Evolutionary conservation across 495 filamentous ascomycete genomes (phyloP), one percentile per base, ranked within the genome.

Genomic region (Recurvomyces mirabilis): DNA sequence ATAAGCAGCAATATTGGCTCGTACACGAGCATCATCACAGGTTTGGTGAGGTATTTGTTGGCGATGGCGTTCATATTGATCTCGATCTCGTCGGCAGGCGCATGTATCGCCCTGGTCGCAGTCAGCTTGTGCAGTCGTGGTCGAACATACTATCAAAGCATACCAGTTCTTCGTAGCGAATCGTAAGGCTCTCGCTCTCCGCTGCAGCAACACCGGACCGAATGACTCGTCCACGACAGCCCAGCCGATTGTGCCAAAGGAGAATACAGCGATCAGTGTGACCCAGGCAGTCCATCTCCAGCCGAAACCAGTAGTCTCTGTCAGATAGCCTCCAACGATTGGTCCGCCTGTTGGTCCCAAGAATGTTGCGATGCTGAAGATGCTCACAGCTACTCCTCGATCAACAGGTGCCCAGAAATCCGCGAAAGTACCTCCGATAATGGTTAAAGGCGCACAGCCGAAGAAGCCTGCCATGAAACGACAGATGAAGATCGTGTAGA

Each of bases 401-500:
- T 75, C 65, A 13, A 71, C 55, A 10, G 74, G 69, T 29, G 65
- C 60, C 67, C 70, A 84, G 38, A 83, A 65, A 55, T 85, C 79
- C 4, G 68, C 74, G 45, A 77, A 60, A 17, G 68, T 67, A 41
- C 78, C 81, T 22, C 70, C 72, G 9, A 76, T 69, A 29, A 81
- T 68, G 3, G 77, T 73, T 10, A 84, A 53, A 6, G 81, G 75
- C 0, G 78, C 73, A 41, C 71, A 72, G 17, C 78, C 79, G 51
- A 82, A 79, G 22, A 73, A 52, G 11, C 79, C 80, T 4, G 67
- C 59, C 9, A 85, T 60, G 54, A 84, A 78, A 0, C 80, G 74
- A 48, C 68, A 72, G 31, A 82, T 49, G 40, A 84, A 57, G 49
- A 84, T 70, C 5, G 73, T 73, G 33, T 72, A 46, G 0, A 77